Percentiles rank a stretch among this genome's conserved stretches.
phyloP scores from a whole-genome alignment of 164 flowering plant species.

The Nymphaea colorata region DNA sequence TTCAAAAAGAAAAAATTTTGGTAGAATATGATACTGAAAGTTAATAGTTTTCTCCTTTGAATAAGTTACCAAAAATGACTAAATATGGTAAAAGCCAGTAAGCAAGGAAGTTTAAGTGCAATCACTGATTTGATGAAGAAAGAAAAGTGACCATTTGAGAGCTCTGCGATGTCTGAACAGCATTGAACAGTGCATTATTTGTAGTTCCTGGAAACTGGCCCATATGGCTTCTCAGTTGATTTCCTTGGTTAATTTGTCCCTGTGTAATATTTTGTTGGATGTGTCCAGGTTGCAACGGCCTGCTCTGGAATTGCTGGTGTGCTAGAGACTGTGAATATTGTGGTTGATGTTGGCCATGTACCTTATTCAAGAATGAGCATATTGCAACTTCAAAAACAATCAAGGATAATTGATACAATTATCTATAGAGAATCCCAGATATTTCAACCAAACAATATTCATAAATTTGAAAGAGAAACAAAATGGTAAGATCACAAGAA shows the following conservation, averaged over 20 bases:
- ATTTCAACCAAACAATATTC: not conserved
- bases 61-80: too few relatives aligned
- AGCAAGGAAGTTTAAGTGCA: too few relatives aligned
- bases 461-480: not conserved
- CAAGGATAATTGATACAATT: not conserved
- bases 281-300: slow-evolving; percentile 71
- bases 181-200: slow-evolving; percentile 66
- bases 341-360: slow-evolving; percentile 78
- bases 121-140: too few relatives aligned
- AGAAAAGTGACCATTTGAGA: slow-evolving; percentile 61
- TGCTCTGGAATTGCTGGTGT: slow-evolving; percentile 72
- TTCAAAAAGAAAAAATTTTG: too few relatives aligned
- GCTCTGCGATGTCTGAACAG: slow-evolving; percentile 69
- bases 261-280: slow-evolving; percentile 67
- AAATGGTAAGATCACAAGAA: slow-evolving; percentile 2
- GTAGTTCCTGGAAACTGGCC: slow-evolving; percentile 66
- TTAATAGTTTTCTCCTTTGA: too few relatives aligned
- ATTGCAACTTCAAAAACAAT: not conserved
- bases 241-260: slow-evolving; percentile 78
- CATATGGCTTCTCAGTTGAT: slow-evolving; percentile 64
- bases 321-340: slow-evolving; percentile 72
- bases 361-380: slow-evolving; percentile 14
- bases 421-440: not conserved
- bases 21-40: too few relatives aligned
- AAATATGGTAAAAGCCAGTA: too few relatives aligned